phyloP scores from a whole-genome alignment of 768 basidiomycete genomes.

The Tricholoma flavovirens region DNA sequence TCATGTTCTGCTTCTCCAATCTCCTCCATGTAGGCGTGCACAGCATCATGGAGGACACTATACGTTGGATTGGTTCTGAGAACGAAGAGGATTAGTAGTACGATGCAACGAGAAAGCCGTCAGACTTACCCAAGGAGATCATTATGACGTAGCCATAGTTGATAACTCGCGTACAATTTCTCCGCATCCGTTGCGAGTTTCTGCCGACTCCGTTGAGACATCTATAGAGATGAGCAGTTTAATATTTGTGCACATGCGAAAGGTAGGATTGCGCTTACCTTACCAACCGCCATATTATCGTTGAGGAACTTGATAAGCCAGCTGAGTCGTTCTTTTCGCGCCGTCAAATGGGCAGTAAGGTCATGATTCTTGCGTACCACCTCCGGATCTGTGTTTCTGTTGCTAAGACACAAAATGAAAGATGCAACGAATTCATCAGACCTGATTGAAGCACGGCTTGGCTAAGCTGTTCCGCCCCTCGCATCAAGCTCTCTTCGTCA shows the following conservation, averaged over 20 bases:
- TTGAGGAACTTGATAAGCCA: constrained; percentile 90
- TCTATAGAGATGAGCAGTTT: constrained; percentile 36
- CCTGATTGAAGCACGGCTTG: constrained; percentile 67
- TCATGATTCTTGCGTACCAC: constrained; percentile 75
- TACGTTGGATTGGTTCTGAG: constrained; percentile 50
- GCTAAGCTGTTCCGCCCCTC: constrained; percentile 73
- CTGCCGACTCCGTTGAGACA: constrained; percentile 76
- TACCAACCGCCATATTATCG: constrained; percentile 72
- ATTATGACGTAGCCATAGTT: constrained; percentile 77
- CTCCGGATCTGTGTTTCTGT: constrained; percentile 43
- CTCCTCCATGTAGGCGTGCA: constrained; percentile 63
- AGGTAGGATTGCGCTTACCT: constrained; percentile 40
- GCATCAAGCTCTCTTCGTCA: constrained; percentile 75
- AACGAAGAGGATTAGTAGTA: background rate
- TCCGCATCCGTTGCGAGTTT: constrained; percentile 78
- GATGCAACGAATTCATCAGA: constrained; percentile 19
- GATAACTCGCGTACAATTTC: constrained; percentile 74
- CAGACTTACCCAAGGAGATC: constrained; percentile 53
- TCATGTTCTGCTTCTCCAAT: constrained; percentile 52
- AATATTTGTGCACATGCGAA: background rate
- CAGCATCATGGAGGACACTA: constrained; percentile 64
- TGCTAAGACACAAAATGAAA: constrained; percentile 2
- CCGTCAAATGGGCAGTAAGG: constrained; percentile 68
- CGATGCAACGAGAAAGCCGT: background rate
- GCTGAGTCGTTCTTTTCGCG: constrained; percentile 67